phyloP scores from a whole-genome alignment of 108 stramenopile genomes.

The Stephanodiscus minutulus region DNA sequence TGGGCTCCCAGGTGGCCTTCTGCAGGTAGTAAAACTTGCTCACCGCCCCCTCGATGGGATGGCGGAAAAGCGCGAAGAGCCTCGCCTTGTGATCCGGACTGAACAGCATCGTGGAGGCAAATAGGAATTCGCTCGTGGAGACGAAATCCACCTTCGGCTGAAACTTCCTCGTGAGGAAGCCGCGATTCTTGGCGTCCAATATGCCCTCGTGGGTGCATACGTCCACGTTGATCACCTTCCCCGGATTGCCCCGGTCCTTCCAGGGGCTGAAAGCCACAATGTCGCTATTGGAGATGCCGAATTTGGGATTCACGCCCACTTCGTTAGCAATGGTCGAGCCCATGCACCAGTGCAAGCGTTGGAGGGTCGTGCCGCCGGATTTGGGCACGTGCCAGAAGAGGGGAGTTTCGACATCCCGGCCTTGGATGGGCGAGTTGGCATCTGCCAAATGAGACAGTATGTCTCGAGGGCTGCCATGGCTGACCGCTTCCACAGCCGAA shows the following conservation, averaged over 20 bases:
- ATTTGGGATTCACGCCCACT: slow-evolving; percentile 33
- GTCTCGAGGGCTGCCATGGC: background rate
- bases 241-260: slow-evolving; percentile 36
- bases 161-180: slow-evolving; percentile 22
- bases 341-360: slow-evolving; percentile 47
- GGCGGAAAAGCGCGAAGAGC: slow-evolving; percentile 47
- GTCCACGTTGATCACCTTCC: slow-evolving; percentile 56
- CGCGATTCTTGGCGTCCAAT: slow-evolving; percentile 33
- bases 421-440: slow-evolving; percentile 16
- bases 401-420: slow-evolving; percentile 22
- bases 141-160: slow-evolving; percentile 36
- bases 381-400: slow-evolving; percentile 61
- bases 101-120: slow-evolving; percentile 35
- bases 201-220: slow-evolving; percentile 47
- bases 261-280: slow-evolving; percentile 28
- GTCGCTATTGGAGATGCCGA: background rate
- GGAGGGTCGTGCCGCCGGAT: slow-evolving; percentile 44
- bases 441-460: slow-evolving; percentile 18
- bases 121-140: slow-evolving; percentile 41
- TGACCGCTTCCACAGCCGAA: background rate
- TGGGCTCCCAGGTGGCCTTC: slow-evolving; percentile 44
- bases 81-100: slow-evolving; percentile 36
- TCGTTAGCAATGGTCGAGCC: slow-evolving; percentile 42
- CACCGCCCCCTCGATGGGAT: slow-evolving; percentile 52
- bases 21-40: slow-evolving; percentile 43